Evolutionary conservation across 768 basidiomycete genomes (phyloP), one percentile per base, ranked within the genome.

Genomic region (Naganishia onofrii): DNA sequence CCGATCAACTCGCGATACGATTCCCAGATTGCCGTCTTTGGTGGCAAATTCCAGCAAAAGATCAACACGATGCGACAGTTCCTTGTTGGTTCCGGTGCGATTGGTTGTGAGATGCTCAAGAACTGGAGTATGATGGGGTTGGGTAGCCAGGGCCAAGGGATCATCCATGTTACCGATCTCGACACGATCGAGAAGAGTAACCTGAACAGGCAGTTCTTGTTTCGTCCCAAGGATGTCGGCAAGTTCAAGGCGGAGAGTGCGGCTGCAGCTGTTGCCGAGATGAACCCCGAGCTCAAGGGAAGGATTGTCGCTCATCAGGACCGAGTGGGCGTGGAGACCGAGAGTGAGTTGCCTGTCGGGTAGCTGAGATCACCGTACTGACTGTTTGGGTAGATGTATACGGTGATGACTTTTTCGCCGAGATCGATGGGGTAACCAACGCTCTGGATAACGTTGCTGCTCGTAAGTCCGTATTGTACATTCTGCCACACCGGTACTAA

Each of bases 131-230:
- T 98, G 92, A 95, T 98, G 86, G 96, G 96, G 71, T 83, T 99
- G 55, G 94, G 87, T 8, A 86, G 89, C 34, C 91, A 91, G 13
- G 70, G 72, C 21, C 84, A 88, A 51, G 96, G 91, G 12, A 82
- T 85, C 64, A 91, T 99, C 68, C 88, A 94, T 75, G 92, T 98
- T 68, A 98, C 96, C 6, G 96, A 99, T 81, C 82, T 99, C 76
- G 96, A 99, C 81, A 97, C 94, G 34, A 99, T 99, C 79, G 96
- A 99, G 84, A 99, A 99, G 86, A 93, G 91, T 76, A 99, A 99
- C 81, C 82, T 99, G 67, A 99, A 99, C 81, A 85, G 96, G 69
- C 96, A 99, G 80, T 99, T 99, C 87, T 84, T 99, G 74, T 99
- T 99, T 87, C 87, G 96, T 55, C 82, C 93, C 2, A 96, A 95